A percentile compares a stretch with the other conserved stretches of the same genome.
Conservation (phyloP, 2,329 filamentous ascomycete genomes). For the Cladosporium velox region DNA sequence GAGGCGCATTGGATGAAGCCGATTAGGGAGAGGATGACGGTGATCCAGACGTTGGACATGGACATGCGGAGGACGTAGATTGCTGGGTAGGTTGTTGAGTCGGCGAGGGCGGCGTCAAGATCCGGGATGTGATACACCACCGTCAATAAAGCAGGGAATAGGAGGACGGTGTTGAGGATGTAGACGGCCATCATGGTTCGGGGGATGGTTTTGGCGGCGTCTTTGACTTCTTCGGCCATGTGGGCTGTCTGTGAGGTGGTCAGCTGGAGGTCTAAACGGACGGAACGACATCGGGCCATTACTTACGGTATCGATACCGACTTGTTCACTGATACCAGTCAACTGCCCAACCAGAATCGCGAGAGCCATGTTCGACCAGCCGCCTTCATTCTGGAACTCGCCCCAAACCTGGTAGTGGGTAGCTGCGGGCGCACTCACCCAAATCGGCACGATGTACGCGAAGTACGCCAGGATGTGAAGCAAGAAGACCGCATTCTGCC, state of each 20-base stretch:
- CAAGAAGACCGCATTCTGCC: constrained; percentile 46
- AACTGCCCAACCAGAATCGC: constrained; percentile 21
- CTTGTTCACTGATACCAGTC: neutral
- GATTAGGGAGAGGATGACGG: constrained; percentile 22
- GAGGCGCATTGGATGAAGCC: constrained; percentile 29
- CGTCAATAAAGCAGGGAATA: constrained; percentile 32
- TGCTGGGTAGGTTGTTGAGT: constrained; percentile 40
- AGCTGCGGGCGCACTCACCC: constrained; percentile 21
- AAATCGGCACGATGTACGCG: constrained; percentile 25
- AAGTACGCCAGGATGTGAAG: constrained; percentile 27
- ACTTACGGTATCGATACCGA: constrained; percentile 1
- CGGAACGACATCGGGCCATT: neutral
- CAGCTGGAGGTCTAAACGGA: constrained; percentile 16
- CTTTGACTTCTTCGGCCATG: constrained; percentile 28
- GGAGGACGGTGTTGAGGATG: constrained; percentile 27
- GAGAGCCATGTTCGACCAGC: constrained; percentile 24
- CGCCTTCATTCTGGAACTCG: constrained; percentile 22
- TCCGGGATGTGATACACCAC: constrained; percentile 39
- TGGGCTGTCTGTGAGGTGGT: constrained; percentile 12
- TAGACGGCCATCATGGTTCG: constrained; percentile 23
- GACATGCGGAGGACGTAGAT: constrained; percentile 37
- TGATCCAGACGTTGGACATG: constrained; percentile 25
- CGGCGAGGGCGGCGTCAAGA: constrained; percentile 31
- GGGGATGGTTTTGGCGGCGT: constrained; percentile 24
- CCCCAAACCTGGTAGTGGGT: neutral